Evolutionary conservation across 202 grass and related monocot species (phyloP).

Genomic region (Hordeum pubiflorum): DNA sequence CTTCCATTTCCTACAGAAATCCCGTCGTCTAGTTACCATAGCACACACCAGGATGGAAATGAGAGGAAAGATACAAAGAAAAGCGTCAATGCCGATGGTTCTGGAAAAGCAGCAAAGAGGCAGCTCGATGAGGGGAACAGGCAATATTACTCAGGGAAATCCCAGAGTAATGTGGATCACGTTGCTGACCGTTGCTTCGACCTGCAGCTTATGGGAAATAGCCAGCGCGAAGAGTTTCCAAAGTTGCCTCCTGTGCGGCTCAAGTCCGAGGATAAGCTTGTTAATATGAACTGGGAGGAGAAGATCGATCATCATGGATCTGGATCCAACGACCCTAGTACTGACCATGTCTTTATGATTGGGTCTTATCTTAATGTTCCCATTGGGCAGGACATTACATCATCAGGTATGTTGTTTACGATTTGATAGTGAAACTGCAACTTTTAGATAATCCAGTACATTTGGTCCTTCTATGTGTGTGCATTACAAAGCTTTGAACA

Average conservation of each 20-base stretch:
- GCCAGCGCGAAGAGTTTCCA: constrained; percentile 60
- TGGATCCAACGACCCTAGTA: constrained; percentile 44
- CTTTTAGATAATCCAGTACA: not conserved
- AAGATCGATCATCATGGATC: constrained; percentile 58
- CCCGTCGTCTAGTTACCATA: constrained; percentile 61
- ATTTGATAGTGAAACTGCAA: constrained; percentile 9
- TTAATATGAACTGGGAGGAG: constrained; percentile 84
- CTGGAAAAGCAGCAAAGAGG: constrained; percentile 43
- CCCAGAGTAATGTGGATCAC: constrained; percentile 26
- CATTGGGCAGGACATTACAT: constrained; percentile 77
- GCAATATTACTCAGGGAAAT: constrained; percentile 38
- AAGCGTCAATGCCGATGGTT: constrained; percentile 33
- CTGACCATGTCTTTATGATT: constrained; percentile 85
- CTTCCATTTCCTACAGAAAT: constrained; percentile 61
- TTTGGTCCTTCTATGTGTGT: not conserved
- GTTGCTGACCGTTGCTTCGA: constrained; percentile 59
- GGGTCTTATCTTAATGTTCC: constrained; percentile 92
- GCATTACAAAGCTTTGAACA: not conserved
- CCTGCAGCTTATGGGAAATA: constrained; percentile 45
- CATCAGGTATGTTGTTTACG: constrained; percentile 62
- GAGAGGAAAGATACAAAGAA: constrained; percentile 53
- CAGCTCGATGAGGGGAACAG: constrained; percentile 44
- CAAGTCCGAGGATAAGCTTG: constrained; percentile 88
- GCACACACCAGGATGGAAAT: constrained; percentile 25
- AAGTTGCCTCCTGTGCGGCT: constrained; percentile 84